These are phyloP conservation scores for Euphorbia celastroides DNA, from an alignment of 441 rosid genomes.

Conservation along the genomic window DNA sequence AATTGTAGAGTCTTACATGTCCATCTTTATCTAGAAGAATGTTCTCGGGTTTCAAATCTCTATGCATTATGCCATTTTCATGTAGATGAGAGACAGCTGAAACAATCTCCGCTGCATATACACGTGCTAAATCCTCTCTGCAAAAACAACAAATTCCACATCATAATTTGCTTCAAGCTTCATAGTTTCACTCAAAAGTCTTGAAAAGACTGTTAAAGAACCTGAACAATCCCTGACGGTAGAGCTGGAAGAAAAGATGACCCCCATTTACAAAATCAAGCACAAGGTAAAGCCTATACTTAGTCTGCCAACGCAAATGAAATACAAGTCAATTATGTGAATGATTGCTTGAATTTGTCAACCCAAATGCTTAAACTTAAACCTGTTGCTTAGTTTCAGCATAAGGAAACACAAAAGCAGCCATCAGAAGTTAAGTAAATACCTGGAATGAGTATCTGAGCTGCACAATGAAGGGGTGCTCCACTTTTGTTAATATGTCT, in stretches of 20 bases:
- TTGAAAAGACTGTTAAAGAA: slow-evolving; percentile 10
- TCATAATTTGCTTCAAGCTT: too few species aligned
- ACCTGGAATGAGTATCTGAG: slow-evolving; percentile 92
- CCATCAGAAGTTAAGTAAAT: slow-evolving; percentile 9
- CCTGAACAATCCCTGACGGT: slow-evolving; percentile 96
- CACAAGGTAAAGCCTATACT: slow-evolving; percentile 81
- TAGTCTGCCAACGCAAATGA: slow-evolving; percentile 47
- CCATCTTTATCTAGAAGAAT: slow-evolving; percentile 81
- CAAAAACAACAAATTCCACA: slow-evolving; percentile 16
- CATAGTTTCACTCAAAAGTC: too few species aligned
- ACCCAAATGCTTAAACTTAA: too few species aligned
- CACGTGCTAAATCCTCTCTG: slow-evolving; percentile 92
- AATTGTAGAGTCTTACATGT: slow-evolving; percentile 64
- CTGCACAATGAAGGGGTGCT: slow-evolving; percentile 90
- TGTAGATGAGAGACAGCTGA: slow-evolving; percentile 93
- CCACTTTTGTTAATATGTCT: slow-evolving; percentile 72
- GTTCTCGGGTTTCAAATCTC: slow-evolving; percentile 97
- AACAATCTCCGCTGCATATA: slow-evolving; percentile 86
- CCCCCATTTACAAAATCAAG: slow-evolving; percentile 94
- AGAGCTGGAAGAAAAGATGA: slow-evolving; percentile 94
- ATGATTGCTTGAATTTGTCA: too few species aligned
- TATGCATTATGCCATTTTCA: slow-evolving; percentile 92
- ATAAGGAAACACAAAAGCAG: background rate
- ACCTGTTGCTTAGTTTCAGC: too few species aligned
- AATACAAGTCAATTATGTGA: too few species aligned